phyloP scores from a whole-genome alignment of 2,329 filamentous ascomycete species.

The Lasiodiplodia citricola region DNA sequence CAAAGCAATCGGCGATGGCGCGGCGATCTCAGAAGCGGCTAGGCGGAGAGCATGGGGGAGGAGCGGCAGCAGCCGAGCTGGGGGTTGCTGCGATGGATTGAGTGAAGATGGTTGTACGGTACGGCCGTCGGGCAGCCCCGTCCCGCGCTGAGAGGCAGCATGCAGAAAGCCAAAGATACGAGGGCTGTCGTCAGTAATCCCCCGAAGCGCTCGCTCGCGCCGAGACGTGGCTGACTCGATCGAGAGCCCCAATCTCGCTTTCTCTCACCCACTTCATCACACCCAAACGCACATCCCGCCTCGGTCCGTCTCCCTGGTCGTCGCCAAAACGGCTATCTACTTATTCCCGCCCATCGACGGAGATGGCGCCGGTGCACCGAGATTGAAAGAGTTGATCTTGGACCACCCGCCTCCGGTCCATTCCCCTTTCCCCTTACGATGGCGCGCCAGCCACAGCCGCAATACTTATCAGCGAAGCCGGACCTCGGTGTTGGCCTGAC shows the following conservation, averaged over 20 bases:
- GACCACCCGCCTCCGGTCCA: too few species aligned
- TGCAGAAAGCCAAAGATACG: constrained; percentile 2
- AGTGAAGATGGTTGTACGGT: neutral
- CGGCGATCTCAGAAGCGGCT: neutral
- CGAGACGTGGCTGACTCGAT: neutral
- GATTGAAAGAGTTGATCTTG: too few species aligned
- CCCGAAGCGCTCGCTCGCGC: neutral
- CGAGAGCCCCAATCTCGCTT: neutral
- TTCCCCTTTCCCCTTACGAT: too few species aligned
- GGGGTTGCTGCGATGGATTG: neutral
- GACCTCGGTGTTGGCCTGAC: too few species aligned
- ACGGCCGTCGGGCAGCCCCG: neutral
- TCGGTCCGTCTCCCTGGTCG: neutral
- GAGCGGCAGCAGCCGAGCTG: constrained; percentile 8
- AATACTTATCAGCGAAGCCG: too few species aligned
- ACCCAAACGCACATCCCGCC: neutral
- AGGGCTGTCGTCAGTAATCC: constrained; percentile 6
- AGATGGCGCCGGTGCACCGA: too few species aligned
- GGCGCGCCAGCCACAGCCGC: too few species aligned
- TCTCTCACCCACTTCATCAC: neutral
- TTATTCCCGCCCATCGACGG: too few species aligned
- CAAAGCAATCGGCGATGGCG: neutral
- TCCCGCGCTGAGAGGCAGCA: neutral
- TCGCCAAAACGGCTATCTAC: neutral
- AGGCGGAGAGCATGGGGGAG: neutral